phyloP scores from a whole-genome alignment of 768 basidiomycete genomes.

The Lentinula sp. region DNA sequence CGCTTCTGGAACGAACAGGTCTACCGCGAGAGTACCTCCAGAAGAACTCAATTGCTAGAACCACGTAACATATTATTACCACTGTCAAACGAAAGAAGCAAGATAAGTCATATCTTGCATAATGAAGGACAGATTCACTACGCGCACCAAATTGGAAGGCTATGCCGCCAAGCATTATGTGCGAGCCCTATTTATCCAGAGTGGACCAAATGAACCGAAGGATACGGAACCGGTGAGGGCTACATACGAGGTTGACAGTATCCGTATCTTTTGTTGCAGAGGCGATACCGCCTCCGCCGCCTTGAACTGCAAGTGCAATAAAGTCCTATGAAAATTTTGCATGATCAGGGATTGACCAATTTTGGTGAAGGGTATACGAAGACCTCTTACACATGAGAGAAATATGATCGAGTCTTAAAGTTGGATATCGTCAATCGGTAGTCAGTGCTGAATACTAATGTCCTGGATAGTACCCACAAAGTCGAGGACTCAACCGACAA shows the following conservation, averaged over 20 bases:
- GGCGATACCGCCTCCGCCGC: constrained; percentile 1
- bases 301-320: not conserved
- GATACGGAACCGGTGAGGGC: not conserved
- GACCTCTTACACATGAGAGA: not conserved
- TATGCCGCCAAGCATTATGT: not conserved
- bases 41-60: not conserved
- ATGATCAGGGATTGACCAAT: too few species aligned
- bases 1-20: not conserved
- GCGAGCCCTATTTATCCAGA: not conserved
- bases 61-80: not conserved
- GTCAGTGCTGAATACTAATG: too few species aligned
- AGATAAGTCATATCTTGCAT: too few species aligned
- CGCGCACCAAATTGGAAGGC: not conserved
- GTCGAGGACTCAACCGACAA: constrained; percentile 26
- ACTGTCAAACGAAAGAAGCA: not conserved
- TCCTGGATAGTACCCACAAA: constrained; percentile 20
- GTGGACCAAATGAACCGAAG: not conserved
- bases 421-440: too few species aligned
- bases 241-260: not conserved
- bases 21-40: not conserved
- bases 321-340: not conserved
- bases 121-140: too few species aligned
- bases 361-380: too few species aligned
- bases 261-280: not conserved
- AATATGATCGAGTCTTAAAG: not conserved